These are phyloP conservation scores for Mycena venus DNA, from an alignment of 768 basidiomycete species.

Conservation along the genomic window DNA sequence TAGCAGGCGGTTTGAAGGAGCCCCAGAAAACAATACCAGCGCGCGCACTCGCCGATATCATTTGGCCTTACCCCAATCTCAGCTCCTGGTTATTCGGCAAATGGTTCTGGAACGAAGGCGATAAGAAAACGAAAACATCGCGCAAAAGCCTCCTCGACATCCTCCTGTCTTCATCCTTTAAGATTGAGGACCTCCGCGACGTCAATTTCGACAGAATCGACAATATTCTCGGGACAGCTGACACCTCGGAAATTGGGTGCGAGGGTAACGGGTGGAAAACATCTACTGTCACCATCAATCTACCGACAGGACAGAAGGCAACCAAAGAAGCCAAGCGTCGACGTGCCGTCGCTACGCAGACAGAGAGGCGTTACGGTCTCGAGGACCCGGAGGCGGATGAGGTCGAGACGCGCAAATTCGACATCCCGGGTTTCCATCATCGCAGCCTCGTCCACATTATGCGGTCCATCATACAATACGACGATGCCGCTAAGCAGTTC, in stretches of 20 bases:
- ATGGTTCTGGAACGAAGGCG: slow-evolving; percentile 36
- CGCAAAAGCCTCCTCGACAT: slow-evolving; percentile 28
- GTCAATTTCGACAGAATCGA: slow-evolving; percentile 41
- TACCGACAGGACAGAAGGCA: slow-evolving; percentile 37
- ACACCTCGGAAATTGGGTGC: slow-evolving; percentile 27
- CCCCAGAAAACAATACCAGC: not conserved
- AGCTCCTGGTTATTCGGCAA: slow-evolving; percentile 38
- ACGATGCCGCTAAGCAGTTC: slow-evolving; percentile 34
- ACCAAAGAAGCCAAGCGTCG: slow-evolving; percentile 31
- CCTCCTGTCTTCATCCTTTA: slow-evolving; percentile 26
- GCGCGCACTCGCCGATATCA: slow-evolving; percentile 21
- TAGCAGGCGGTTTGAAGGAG: slow-evolving; percentile 13
- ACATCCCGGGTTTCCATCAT: slow-evolving; percentile 35
- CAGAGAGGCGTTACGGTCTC: slow-evolving; percentile 9
- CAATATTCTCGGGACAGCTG: slow-evolving; percentile 18
- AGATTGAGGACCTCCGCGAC: slow-evolving; percentile 29
- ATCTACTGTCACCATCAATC: slow-evolving; percentile 37
- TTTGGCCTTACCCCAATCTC: slow-evolving; percentile 40
- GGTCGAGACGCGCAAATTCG: slow-evolving; percentile 30
- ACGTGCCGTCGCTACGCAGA: slow-evolving; percentile 16
- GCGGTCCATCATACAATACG: slow-evolving; percentile 14
- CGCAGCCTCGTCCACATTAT: slow-evolving; percentile 34
- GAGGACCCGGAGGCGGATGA: slow-evolving; percentile 24
- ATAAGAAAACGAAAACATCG: slow-evolving; percentile 26
- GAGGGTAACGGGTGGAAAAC: slow-evolving; percentile 42